phyloP scores from a whole-genome alignment of 257 asterid genomes.

The Solanum virginianum region DNA sequence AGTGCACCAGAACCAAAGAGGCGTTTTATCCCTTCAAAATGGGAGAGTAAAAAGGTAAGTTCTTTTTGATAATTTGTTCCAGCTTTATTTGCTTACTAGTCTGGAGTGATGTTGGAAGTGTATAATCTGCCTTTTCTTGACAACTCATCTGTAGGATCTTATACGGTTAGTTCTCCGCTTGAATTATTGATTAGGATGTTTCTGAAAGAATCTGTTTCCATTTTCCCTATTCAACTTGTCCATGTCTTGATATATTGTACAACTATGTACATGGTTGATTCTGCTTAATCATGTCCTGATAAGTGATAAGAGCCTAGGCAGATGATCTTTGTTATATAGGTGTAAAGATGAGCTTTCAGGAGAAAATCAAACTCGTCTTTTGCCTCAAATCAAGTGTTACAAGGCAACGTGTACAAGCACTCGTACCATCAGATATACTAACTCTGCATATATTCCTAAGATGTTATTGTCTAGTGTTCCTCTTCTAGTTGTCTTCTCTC shows the following conservation, averaged over 20 bases:
- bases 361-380: neutral
- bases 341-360: neutral
- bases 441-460: neutral
- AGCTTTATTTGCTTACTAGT: neutral
- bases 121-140: neutral
- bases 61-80: neutral
- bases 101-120: neutral
- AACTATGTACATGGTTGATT: neutral
- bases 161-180: neutral
- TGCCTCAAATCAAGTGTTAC: neutral
- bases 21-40: constrained; percentile 88
- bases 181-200: neutral
- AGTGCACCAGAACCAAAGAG: constrained; percentile 98
- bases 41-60: constrained; percentile 79
- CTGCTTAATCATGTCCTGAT: neutral
- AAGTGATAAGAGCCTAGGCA: neutral
- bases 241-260: neutral
- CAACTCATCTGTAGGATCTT: neutral
- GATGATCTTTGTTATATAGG: neutral
- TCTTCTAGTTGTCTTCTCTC: neutral
- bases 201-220: neutral
- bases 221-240: neutral
- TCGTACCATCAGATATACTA: neutral
- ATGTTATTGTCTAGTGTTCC: neutral
- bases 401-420: neutral